phyloP scores from a whole-genome alignment of 2,329 filamentous ascomycete genomes.

The Scytalidium lignicola region DNA sequence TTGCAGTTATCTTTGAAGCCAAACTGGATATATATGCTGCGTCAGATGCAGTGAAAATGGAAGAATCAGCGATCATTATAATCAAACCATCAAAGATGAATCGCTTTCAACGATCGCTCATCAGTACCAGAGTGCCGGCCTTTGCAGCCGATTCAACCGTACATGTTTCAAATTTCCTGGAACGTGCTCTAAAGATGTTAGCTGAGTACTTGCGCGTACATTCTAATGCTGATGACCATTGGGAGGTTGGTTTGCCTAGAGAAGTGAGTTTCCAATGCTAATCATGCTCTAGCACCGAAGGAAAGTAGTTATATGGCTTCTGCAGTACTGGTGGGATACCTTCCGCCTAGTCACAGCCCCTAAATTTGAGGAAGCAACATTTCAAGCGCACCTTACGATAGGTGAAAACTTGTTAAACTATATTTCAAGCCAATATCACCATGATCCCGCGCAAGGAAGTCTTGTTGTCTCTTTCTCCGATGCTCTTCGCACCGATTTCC shows the following conservation, averaged over 20 bases:
- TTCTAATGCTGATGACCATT: slow-evolving; percentile 21
- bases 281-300: slow-evolving; percentile 19
- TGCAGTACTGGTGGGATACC: slow-evolving; percentile 52
- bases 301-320: slow-evolving; percentile 34
- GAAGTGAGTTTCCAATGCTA: slow-evolving; percentile 16
- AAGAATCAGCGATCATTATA: slow-evolving; percentile 38
- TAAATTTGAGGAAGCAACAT: slow-evolving; percentile 56
- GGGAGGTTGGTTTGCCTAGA: slow-evolving; percentile 25
- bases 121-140: slow-evolving; percentile 48
- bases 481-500: slow-evolving; percentile 53
- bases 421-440: not conserved
- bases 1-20: slow-evolving; percentile 47
- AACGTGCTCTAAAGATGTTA: slow-evolving; percentile 35
- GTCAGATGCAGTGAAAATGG: slow-evolving; percentile 34
- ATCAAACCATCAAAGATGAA: slow-evolving; percentile 47
- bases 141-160: slow-evolving; percentile 58
- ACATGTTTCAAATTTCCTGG: slow-evolving; percentile 46
- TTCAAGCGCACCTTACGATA: slow-evolving; percentile 56
- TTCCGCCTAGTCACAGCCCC: slow-evolving; percentile 38
- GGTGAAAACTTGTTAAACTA: slow-evolving; percentile 17
- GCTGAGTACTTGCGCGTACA: slow-evolving; percentile 37
- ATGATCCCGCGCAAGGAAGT: not conserved
- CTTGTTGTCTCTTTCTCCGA: slow-evolving; percentile 22
- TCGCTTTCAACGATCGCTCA: slow-evolving; percentile 54
- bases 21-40: slow-evolving; percentile 39